phyloP scores from a whole-genome alignment of 2,329 filamentous ascomycete genomes.

The Aspergillus brasiliensis region DNA sequence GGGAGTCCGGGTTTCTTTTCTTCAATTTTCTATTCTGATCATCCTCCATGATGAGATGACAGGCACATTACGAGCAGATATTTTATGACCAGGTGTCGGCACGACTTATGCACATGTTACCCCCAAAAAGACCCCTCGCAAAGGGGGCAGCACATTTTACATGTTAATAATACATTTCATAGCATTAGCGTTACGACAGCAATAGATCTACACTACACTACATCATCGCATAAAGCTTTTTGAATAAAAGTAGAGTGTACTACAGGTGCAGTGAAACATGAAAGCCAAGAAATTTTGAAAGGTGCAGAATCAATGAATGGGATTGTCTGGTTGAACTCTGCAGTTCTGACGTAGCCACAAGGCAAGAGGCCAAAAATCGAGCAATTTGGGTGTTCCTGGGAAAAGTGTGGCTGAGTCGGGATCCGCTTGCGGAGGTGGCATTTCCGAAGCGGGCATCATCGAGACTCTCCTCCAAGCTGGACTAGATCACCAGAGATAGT shows the following conservation, averaged over 20 bases:
- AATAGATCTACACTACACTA: not conserved
- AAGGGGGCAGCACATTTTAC: not conserved
- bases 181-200: not conserved
- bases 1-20: not conserved
- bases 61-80: slow-evolving; percentile 12
- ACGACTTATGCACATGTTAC: slow-evolving; percentile 15
- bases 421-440: slow-evolving; percentile 1
- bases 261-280: no score
- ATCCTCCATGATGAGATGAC: not conserved
- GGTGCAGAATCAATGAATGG: no score
- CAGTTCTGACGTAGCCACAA: no score
- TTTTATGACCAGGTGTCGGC: slow-evolving; percentile 2
- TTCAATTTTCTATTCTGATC: not conserved
- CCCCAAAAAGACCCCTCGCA: not conserved
- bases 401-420: not conserved
- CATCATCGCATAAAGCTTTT: not conserved
- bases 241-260: no score
- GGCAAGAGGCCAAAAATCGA: no score
- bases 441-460: slow-evolving; percentile 1
- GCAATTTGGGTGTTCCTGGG: not conserved
- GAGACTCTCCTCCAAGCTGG: no score
- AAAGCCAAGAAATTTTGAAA: no score
- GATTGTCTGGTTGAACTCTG: no score
- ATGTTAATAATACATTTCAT: not conserved
- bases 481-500: no score